These are phyloP conservation scores for Boletus barrowsii DNA, from an alignment of 768 basidiomycete species.

Conservation along the genomic window DNA sequence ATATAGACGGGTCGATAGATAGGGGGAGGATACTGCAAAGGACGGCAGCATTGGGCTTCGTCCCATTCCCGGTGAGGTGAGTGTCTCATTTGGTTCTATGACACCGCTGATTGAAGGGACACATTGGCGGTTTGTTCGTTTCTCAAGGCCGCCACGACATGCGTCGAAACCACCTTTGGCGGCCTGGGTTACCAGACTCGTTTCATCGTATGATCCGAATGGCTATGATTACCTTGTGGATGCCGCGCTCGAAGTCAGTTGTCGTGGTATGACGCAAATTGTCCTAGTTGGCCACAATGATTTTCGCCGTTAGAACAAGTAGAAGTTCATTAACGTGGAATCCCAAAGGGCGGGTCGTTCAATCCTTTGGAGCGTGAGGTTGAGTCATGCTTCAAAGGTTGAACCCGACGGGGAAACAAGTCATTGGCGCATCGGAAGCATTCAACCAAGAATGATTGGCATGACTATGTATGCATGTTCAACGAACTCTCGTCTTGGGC, in stretches of 20 bases:
- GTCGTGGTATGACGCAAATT: conserved; percentile 52
- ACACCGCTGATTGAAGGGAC: conserved; percentile 43
- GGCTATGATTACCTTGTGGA: conserved; percentile 63
- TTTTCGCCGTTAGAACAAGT: conserved; percentile 40
- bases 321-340: conserved; percentile 51
- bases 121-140: conserved; percentile 61
- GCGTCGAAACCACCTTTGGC: conserved; percentile 77
- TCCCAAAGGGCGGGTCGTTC: conserved; percentile 46
- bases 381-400: conserved; percentile 31
- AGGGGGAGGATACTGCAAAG: too few species aligned
- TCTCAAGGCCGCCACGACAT: conserved; percentile 65
- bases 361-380: conserved; percentile 47
- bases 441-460: conserved; percentile 1
- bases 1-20: conserved; percentile 22
- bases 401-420: conserved; percentile 21
- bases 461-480: not conserved
- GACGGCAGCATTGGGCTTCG: too few species aligned
- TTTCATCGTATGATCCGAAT: conserved; percentile 72
- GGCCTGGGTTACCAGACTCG: conserved; percentile 67
- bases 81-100: conserved; percentile 20
- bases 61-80: too few species aligned
- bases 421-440: conserved; percentile 10
- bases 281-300: not conserved
- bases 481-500: too few species aligned
- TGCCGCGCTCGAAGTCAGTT: conserved; percentile 82